A percentile compares a stretch with the other conserved stretches of the same genome.
Conservation (phyloP, 768 basidiomycete genomes). For the Tylopilus plumbeoviolaceoides region DNA sequence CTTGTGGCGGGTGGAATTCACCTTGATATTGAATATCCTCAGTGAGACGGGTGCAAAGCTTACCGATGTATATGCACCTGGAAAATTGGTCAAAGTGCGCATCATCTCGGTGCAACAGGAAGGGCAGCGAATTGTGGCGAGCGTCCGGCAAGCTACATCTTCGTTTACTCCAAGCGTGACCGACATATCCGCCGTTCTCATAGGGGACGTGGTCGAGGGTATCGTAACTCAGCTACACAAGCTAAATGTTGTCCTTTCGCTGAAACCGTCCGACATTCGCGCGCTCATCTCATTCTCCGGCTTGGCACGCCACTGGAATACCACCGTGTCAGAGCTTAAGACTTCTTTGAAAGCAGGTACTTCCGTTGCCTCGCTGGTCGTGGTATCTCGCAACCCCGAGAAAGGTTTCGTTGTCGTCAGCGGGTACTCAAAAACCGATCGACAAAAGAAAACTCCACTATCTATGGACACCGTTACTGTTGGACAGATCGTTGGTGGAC, state of each 20-base stretch:
- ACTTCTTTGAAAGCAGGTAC: conserved; percentile 63
- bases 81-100: conserved; percentile 82
- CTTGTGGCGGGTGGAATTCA: background rate
- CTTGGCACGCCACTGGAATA: conserved; percentile 72
- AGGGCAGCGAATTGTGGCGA: conserved; percentile 68
- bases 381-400: conserved; percentile 85
- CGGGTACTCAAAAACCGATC: conserved; percentile 57
- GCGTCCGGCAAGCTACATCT: conserved; percentile 74
- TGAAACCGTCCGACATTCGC: conserved; percentile 64
- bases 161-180: conserved; percentile 43
- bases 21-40: background rate
- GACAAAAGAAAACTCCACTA: conserved; percentile 47
- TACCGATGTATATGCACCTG: conserved; percentile 63
- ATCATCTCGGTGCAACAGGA: conserved; percentile 62
- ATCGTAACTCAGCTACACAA: conserved; percentile 78
- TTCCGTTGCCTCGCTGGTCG: conserved; percentile 68
- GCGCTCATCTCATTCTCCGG: conserved; percentile 87
- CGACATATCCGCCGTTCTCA: conserved; percentile 71
- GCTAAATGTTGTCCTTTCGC: conserved; percentile 71
- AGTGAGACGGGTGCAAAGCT: conserved; percentile 69
- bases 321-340: conserved; percentile 64
- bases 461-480: conserved; percentile 62
- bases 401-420: conserved; percentile 86
- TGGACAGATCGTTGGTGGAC: conserved; percentile 77
- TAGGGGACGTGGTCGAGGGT: conserved; percentile 72